Base-by-base conservation (phyloP, 495 filamentous ascomycete genomes). In the Neurospora sp. region DNA sequence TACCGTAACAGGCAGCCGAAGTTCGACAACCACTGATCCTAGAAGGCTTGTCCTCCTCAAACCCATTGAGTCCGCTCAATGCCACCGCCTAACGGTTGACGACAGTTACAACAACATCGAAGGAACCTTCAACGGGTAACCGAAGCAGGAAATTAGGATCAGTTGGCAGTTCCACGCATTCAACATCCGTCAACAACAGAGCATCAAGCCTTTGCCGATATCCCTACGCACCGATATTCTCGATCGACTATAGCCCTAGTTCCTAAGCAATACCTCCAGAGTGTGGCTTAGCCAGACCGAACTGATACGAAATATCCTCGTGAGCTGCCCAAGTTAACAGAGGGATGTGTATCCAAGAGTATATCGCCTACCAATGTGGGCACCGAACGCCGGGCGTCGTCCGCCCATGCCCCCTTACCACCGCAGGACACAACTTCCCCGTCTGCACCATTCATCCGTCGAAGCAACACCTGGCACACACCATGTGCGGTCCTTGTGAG, bases 281-380 rank as follows among this genome's bases (percentile, higher is more conserved):
- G 0, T 65, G 27, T 9, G 12, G 53, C 27, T 16, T 35, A 31
- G 53, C 22, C 27, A 65, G 27, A 14, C 12, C 53, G 0, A 35
- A 31, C 5, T 9, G 1, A 37, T 7, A 35, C 53, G 27, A 35
- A 14, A 65, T 18, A 9, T 37, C 31, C 14, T 9, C 27, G 6
- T 7, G 3, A 37, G 53, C 27, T 0, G 12, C 12, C 9, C 22
- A 18, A 65, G 48, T 18, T 3, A 0, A 65, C 14, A 65, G 53
- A 31, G 53, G 59, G 27, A 85, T 85, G 84, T 85, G 84, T 74
- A 75, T 82, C 76, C 70, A 76, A 22, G 84, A 86, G 75, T 82
- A 71, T 72, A 72, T 86, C 68, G 76, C 76, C 69, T 86, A 86
- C 78, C 79, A 79, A 40, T 86, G 84, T 75, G 83, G 82, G 38